These are phyloP conservation scores for Russula griseocarnosa DNA, from an alignment of 768 basidiomycete genomes.

Conservation along the genomic window DNA sequence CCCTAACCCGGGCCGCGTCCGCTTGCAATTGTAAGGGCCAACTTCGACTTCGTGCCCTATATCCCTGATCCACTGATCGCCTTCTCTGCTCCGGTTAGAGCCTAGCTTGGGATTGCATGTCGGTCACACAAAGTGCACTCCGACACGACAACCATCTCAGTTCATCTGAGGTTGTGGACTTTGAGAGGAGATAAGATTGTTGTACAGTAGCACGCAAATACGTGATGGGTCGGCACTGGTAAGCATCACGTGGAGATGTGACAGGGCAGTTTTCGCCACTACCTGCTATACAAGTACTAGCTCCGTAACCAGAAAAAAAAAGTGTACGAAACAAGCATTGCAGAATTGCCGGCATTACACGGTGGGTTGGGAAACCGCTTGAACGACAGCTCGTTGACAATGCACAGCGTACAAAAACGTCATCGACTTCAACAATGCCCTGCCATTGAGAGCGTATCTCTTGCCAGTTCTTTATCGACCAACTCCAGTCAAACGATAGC, in stretches of 20 bases:
- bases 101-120: background rate
- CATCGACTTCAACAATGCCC: background rate
- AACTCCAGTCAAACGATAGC: background rate
- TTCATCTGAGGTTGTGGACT: background rate
- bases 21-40: background rate
- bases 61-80: background rate
- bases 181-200: background rate
- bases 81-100: background rate
- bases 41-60: too few species aligned
- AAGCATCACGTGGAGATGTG: background rate
- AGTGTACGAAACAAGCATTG: background rate
- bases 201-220: too few species aligned
- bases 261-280: background rate
- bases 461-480: background rate
- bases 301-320: background rate
- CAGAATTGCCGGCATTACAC: background rate
- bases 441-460: background rate
- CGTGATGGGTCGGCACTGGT: background rate
- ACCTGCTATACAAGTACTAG: background rate
- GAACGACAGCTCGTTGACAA: background rate
- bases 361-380: background rate
- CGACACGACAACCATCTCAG: background rate
- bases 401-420: background rate
- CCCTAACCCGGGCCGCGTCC: background rate
- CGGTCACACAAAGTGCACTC: background rate